phyloP scores from a whole-genome alignment of 352 stramenopile genomes.

The Detonula confervacea region DNA sequence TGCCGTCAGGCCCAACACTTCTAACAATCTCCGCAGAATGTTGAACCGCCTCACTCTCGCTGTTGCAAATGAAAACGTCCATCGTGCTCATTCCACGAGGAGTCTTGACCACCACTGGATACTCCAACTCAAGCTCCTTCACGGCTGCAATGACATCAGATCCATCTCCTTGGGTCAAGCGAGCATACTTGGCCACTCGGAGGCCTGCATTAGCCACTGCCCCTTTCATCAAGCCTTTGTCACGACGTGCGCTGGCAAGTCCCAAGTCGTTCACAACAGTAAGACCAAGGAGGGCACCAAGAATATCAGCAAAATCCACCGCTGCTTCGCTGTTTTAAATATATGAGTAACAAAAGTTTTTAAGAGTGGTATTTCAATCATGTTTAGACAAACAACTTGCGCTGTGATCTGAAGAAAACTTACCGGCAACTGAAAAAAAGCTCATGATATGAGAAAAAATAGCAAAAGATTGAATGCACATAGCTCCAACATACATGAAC shows the following conservation, averaged over 20 bases:
- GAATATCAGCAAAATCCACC: constrained; percentile 64
- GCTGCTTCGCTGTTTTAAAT: constrained; percentile 46
- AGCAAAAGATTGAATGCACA: too few species aligned
- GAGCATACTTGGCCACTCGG: constrained; percentile 61
- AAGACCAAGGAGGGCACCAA: constrained; percentile 56
- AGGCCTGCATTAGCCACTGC: constrained; percentile 64
- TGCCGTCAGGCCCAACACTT: constrained; percentile 58
- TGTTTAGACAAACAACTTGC: too few species aligned
- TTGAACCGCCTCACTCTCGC: constrained; percentile 41
- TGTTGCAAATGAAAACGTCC: constrained; percentile 71
- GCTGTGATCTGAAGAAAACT: too few species aligned
- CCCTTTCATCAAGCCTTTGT: constrained; percentile 73
- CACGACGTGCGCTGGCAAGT: constrained; percentile 50
- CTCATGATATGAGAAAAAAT: too few species aligned
- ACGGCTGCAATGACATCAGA: constrained; percentile 49
- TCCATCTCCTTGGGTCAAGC: constrained; percentile 50
- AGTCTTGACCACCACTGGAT: constrained; percentile 69
- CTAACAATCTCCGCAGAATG: constrained; percentile 54
- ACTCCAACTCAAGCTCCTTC: constrained; percentile 59
- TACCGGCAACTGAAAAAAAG: too few species aligned
- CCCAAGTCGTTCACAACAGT: constrained; percentile 60
- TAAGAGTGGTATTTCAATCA: too few species aligned
- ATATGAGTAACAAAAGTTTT: too few species aligned
- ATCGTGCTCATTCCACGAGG: constrained; percentile 57
- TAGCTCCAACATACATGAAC: too few species aligned